Base-by-base conservation (phyloP, 257 asterid species). In the Solanum pimpinellifolium region DNA sequence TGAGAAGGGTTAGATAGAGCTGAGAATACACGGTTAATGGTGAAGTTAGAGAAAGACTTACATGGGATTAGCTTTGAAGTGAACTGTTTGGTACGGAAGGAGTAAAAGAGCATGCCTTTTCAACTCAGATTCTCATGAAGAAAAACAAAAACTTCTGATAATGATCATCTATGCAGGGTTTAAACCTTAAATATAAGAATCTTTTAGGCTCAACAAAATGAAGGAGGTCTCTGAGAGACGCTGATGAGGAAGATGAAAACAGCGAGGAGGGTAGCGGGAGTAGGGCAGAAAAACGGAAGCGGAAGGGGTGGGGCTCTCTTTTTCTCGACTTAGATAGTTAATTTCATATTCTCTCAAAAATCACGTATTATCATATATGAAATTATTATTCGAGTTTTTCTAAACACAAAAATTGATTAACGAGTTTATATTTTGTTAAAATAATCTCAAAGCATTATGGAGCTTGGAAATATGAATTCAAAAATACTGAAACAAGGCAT, bases 21-120 rank as follows among this genome's bases (percentile, higher is more conserved):
- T 73, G 96, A 88, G 87, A 91, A 92, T 88, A 86, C 90, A 86
- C 39, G 83, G 83, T n/a, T 85, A 87, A 85, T 82, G 25, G 66
- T 83, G 87, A 88, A 84, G 80, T 39, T 42, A 68, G 77, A 77
- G 86, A 69, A 90, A 60, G 84, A 90, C 92, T 91, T 93, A 86
- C 91, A 39, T 46, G 90, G 88, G 87, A 85, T 62, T 83, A 92
- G 89, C 87, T 90, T 92, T 72, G 90, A 47, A 33, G 82, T 86
- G 59, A 89, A 84, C 18, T 70, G 88, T 88, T 91, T 93, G 86
- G 91, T 85, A 83, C 88, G 82, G 18, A 73, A 86, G 56, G 87
- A 78, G 80, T 75, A 75, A 88, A 91, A 49, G 91, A 62, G 92
- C 96, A 94, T 92, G 87, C 92, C 94, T 90, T 82, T 12, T 84